phyloP scores from a whole-genome alignment of 495 filamentous ascomycete genomes.

The Daldinia caldariorum region DNA sequence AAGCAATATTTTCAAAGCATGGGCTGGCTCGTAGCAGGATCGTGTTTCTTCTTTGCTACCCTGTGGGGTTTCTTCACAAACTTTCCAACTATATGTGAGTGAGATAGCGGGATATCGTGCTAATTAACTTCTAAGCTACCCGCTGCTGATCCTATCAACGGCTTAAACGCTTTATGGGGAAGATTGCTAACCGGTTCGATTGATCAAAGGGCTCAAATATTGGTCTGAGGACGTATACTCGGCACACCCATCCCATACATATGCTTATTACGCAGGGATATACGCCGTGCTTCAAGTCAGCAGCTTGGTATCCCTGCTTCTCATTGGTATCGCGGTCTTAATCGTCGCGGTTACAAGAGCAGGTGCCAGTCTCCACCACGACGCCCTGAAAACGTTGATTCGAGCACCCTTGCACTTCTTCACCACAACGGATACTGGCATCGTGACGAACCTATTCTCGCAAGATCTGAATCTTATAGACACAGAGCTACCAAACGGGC shows the following conservation, averaged over 20 bases:
- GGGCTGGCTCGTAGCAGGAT: neutral
- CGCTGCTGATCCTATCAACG: neutral
- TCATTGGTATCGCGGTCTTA: neutral
- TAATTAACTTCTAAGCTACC: neutral
- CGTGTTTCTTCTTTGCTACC: neutral
- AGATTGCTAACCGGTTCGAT: neutral
- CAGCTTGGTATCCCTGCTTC: neutral
- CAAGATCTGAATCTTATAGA: conserved; percentile 2
- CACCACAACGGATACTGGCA: neutral
- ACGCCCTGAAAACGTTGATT: conserved; percentile 42
- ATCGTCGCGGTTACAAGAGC: conserved; percentile 14
- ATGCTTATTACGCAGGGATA: neutral
- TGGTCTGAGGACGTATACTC: conserved; percentile 1
- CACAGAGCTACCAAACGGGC: neutral
- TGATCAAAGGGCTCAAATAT: neutral
- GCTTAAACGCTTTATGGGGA: neutral
- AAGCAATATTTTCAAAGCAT: neutral
- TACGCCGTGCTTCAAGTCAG: neutral
- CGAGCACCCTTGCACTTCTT: conserved; percentile 40
- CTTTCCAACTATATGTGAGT: neutral
- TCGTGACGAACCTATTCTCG: neutral
- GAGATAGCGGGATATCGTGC: neutral
- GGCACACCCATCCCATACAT: neutral
- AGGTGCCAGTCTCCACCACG: conserved; percentile 44
- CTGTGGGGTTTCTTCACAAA: neutral